Evolutionary conservation across 768 basidiomycete species (phyloP).

Genomic region (Boletus vinaceobasis): DNA sequence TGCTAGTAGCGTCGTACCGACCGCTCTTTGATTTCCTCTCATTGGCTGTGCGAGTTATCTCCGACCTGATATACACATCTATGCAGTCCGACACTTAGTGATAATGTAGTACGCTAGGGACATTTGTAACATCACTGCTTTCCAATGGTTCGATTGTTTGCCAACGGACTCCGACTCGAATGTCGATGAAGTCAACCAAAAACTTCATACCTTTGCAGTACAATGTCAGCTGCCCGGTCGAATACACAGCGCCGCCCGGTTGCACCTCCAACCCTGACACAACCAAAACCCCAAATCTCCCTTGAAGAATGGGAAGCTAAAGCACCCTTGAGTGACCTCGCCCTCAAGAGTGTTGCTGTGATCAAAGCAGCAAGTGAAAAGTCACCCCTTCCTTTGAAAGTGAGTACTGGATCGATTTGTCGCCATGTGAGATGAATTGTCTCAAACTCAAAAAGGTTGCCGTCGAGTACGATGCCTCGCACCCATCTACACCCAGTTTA

Average conservation of each 20-base stretch:
- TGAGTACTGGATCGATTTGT: conserved; percentile 30
- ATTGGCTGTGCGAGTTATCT: background rate
- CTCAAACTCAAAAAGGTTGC: conserved; percentile 42
- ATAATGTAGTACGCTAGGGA: conserved; percentile 10
- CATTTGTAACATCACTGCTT: background rate
- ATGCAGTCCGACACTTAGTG: background rate
- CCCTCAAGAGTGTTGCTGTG: conserved; percentile 59
- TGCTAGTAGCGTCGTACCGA: conserved; percentile 3
- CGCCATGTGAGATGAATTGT: conserved; percentile 7
- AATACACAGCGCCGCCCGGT: conserved; percentile 25
- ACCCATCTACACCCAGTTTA: conserved; percentile 33
- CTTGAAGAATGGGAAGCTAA: conserved; percentile 92
- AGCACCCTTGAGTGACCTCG: conserved; percentile 69
- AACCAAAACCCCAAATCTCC: conserved; percentile 48
- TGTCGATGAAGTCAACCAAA: background rate
- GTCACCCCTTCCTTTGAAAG: conserved; percentile 71
- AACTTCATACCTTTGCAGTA: background rate
- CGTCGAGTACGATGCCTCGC: conserved; percentile 35
- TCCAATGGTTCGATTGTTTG: conserved; percentile 2
- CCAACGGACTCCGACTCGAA: conserved; percentile 3
- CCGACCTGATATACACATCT: conserved; percentile 3
- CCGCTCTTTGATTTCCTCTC: background rate
- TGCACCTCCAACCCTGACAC: conserved; percentile 25
- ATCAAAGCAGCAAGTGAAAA: conserved; percentile 62
- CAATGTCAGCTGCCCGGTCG: conserved; percentile 25